These are phyloP conservation scores for Jaapia argillacea DNA, from an alignment of 768 basidiomycete genomes.

Conservation along the genomic window DNA sequence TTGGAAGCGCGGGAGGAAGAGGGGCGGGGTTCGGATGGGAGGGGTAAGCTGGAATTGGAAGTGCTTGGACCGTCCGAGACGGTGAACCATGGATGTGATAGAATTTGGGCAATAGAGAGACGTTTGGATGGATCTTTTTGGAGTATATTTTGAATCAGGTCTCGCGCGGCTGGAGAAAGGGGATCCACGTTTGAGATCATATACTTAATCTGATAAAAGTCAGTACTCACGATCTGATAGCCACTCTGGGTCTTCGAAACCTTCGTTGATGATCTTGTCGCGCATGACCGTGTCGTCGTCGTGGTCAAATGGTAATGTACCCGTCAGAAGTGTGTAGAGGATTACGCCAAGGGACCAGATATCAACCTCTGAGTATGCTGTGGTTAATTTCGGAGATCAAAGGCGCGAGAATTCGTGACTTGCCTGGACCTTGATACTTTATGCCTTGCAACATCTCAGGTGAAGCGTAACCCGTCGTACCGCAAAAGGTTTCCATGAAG, in stretches of 20 bases:
- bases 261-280: conserved; percentile 70
- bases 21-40: neutral
- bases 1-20: neutral
- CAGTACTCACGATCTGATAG: conserved; percentile 56
- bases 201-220: neutral
- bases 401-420: conserved; percentile 15
- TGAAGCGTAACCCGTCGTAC: conserved; percentile 88
- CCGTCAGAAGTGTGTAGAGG: conserved; percentile 81
- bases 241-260: conserved; percentile 92
- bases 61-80: conserved; percentile 10
- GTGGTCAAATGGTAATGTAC: conserved; percentile 41
- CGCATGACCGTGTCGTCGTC: conserved; percentile 36
- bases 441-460: conserved; percentile 86
- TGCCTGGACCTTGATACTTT: conserved; percentile 87
- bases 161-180: conserved; percentile 59
- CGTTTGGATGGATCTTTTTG: conserved; percentile 69
- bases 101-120: conserved; percentile 73
- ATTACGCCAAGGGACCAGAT: conserved; percentile 94
- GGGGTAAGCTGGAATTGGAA: too few relatives aligned
- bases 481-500: conserved; percentile 89
- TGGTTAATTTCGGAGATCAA: conserved; percentile 6
- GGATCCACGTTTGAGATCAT: conserved; percentile 4
- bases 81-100: conserved; percentile 82
- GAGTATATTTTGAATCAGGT: conserved; percentile 71
- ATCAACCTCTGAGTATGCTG: conserved; percentile 66